Base-by-base conservation (phyloP, 2,329 filamentous ascomycete genomes). In the Fusarium hostae region DNA sequence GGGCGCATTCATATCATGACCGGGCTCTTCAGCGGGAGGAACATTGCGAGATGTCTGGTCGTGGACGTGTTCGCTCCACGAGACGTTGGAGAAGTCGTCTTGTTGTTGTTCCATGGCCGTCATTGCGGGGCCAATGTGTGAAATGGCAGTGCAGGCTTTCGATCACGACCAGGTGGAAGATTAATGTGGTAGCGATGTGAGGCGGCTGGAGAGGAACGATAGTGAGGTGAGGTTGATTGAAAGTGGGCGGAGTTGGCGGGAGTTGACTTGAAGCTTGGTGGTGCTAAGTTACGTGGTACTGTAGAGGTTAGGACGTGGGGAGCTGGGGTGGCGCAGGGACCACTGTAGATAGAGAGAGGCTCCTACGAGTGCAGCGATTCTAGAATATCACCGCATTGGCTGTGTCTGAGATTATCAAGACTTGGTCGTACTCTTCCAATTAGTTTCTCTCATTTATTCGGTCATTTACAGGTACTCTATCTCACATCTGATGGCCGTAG, bases 51-150 rank as follows among this genome's bases (percentile, higher is more conserved):
- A 35, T n/a, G 71, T 77, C 43, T 87, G 84, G 71, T 79, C 84
- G 68, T 76, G 79, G 74, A 80, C 79, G 47, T 88, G 86, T 65
- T 91, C 90, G 79, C 89, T 90, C 94, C 94, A 97, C 64, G 92
- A 92, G 70, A 95, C 90, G 79, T 89, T 93, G 79, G 94, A 92
- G 82, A 96, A 96, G 82, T 92, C 91, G 82, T 93, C 91, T 13
- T 66, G 52, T 77, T 86, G 83, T 77, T 86, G 84, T 76, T 87
- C 86, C 72, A 85, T 84, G 76, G 84, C 84, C 68, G 84, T 74
- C 78, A 79, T 65, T 40, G 59, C 59, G 47, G 66, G 55, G 40
- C 51, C 51, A 59, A 39, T 55, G 22, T 39, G 24, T 41, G n/a
- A 26, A n/a, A 30, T 48, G 47, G 30, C 16, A 45, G 16, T 24